Evolutionary conservation across 352 stramenopile genomes (phyloP), one percentile per base, ranked within the genome.

Genomic region (Pythium periplocum): DNA sequence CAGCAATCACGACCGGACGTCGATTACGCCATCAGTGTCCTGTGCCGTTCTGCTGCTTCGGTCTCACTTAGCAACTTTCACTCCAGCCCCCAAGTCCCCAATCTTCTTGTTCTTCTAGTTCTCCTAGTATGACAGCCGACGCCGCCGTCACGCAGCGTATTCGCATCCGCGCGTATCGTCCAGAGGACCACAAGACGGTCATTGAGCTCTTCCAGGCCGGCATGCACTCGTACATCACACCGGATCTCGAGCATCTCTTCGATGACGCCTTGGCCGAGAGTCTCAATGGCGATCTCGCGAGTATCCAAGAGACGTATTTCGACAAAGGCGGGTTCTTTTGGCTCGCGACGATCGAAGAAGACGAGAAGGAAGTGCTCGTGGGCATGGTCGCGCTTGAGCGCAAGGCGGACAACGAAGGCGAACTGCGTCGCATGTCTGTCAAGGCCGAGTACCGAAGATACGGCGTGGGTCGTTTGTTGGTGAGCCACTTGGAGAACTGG

Each of bases 401-500:
- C 33, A 78, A 70, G 42, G 6, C 1, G 2, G 43, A 69, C 3
- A 46, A 46, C 8, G 49, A 68, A 42, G 65, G 59, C 17, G 65
- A 77, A 43, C 45, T 81, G 48, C 65, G 75, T 1, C 68, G 75
- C 46, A 64, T 86, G 68, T 81, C 72, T 1, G 72, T 83, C 33
- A 62, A 70, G 51, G 12, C 49, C 35, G 63, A 61, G 8, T 59
- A 61, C 12, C 67, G 64, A 7, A 64, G 71, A 9, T 64, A 61
- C 26, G 69, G 72, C 31, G 43, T 86, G 12, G 72, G 62, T 1
- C 64, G 61, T 7, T 40, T 62, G 12, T 61, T 86, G 5, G 55
- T 86, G 30, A 6, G 12, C 4, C 8, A 56, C 35, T 55, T 86
- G 1, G 75, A 86, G 47, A 7, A 62, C 4, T 86, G 68, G 72